Conservation (phyloP, 2,329 filamentous ascomycete species). For the Teratosphaeria destructans region DNA sequence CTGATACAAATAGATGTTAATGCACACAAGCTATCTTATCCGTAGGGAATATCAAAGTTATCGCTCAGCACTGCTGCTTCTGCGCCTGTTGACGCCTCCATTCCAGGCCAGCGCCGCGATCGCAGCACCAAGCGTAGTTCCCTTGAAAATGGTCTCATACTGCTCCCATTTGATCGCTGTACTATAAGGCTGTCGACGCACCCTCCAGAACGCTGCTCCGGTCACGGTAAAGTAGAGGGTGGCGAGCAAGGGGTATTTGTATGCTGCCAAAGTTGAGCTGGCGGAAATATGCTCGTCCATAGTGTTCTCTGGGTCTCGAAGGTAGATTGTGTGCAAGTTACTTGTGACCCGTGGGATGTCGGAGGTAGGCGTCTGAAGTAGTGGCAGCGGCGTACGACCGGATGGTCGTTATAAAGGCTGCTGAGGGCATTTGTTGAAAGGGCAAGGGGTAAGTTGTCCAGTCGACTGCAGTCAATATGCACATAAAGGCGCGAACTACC, state of each 20-base stretch:
- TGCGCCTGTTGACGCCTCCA: conserved; percentile 1
- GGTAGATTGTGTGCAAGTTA: not conserved
- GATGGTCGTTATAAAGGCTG: no score
- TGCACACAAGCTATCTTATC: not conserved
- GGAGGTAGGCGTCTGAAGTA: no score
- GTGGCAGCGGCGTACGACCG: no score
- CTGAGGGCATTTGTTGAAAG: no score
- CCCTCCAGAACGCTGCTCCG: conserved; percentile 24
- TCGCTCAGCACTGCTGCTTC: not conserved
- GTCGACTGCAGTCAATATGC: no score
- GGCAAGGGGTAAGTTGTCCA: no score
- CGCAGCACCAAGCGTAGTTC: conserved; percentile 19
- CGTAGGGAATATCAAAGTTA: not conserved
- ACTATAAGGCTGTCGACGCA: conserved; percentile 26
- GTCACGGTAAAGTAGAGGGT: conserved; percentile 19
- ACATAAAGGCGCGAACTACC: no score
- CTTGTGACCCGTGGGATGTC: no score
- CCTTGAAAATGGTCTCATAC: conserved; percentile 30
- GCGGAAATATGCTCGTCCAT: not conserved
- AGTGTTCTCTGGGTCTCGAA: not conserved
- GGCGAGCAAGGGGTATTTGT: conserved; percentile 24
- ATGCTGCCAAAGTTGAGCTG: conserved; percentile 2
- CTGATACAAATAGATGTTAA: not conserved
- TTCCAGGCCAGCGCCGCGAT: conserved; percentile 8
- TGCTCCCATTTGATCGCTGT: conserved; percentile 25